Evolutionary conservation across 163 green algal genomes (phyloP).

Genomic region (Scenedesmus sp.): DNA sequence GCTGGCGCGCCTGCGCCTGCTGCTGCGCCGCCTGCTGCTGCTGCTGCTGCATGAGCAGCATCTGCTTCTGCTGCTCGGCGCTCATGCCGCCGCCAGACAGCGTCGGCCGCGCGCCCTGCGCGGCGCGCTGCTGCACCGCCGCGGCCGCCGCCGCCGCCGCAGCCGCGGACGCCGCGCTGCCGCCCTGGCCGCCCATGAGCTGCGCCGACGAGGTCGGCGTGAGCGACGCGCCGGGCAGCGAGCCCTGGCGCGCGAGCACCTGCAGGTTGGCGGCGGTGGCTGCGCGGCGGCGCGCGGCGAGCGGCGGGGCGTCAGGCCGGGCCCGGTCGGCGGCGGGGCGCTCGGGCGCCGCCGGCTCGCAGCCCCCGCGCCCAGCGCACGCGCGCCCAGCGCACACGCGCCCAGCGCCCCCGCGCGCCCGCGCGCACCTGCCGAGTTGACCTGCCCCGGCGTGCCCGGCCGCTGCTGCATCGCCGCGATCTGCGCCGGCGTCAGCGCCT

Average conservation of each 20-base stretch:
- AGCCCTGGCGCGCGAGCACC: background rate
- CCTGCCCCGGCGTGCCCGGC: constrained; percentile 17
- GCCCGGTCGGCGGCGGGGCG: too few species aligned
- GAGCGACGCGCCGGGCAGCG: background rate
- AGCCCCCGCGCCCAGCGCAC: too few species aligned
- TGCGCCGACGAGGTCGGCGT: constrained; percentile 12
- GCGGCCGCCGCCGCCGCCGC: constrained; percentile 22
- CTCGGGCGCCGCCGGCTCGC: too few species aligned
- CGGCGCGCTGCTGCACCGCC: constrained; percentile 19
- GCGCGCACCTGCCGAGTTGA: constrained; percentile 30
- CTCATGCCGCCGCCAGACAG: constrained; percentile 6
- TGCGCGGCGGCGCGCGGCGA: too few species aligned
- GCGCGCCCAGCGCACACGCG: too few species aligned
- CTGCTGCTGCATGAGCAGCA: constrained; percentile 24
- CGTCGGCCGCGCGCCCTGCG: background rate
- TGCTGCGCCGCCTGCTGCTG: background rate
- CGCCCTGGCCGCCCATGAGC: constrained; percentile 9
- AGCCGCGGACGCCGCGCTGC: background rate
- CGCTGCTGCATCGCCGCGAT: constrained; percentile 40
- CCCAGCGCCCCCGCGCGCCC: background rate
- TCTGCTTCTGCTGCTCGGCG: constrained; percentile 34
- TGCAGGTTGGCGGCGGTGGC: constrained; percentile 2
- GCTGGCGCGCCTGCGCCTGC: background rate
- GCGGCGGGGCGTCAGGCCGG: too few species aligned
- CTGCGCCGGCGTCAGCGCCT: background rate